Base-by-base conservation (phyloP, 176 grass and related monocot species). In the Pontederia crassipes region DNA sequence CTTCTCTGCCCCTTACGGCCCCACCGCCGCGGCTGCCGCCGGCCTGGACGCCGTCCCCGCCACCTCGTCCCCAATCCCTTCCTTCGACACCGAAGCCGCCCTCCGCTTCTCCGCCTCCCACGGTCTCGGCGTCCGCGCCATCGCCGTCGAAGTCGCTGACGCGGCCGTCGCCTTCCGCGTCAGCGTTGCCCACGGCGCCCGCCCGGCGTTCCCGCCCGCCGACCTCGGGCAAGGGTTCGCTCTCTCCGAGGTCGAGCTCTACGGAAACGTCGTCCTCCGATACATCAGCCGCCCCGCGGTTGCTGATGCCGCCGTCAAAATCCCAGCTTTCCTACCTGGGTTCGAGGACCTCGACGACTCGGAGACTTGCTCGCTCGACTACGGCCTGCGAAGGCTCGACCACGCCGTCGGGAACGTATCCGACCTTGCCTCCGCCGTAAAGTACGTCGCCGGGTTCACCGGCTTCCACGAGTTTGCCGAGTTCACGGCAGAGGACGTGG, bases 381-480 rank as follows among this genome's bases (percentile, higher is more conserved):
- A 83, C 72, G 87, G 87, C 2, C 64, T 92, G 8, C 59, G 17
- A 13, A 51, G 81, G 47, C 81, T 98, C 54, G 93, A 92, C 76
- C 93, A 98, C 72, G 69, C 89, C 58, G 93, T 98, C 12, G 93
- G 87, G 12, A 91, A 92, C 78, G 84, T 97, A 11, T 76, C 87
- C 10, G 81, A 97, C 58, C 66, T 97, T 17, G 71, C 28, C 7
- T 71, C 84, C 1, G 79, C 56, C 0, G 49, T 77, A 6, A 56
- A 58, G 6, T 91, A 97, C 79, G 49, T 91, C 16, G 63, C 84
- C 1, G 66, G 77, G 0, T 88, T 97, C 81, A 74, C 70, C 6
- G 93, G 93, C 7, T 97, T 97, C 80, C 93, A 97, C 75, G 93
- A 92, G 66, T 97, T 97, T 62, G 93, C 87, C 2, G 93, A 97